Percentiles rank a stretch among this genome's conserved stretches.
Conservation (phyloP, 2,329 filamentous ascomycete species). For the Paraphoma chrysanthemicola region DNA sequence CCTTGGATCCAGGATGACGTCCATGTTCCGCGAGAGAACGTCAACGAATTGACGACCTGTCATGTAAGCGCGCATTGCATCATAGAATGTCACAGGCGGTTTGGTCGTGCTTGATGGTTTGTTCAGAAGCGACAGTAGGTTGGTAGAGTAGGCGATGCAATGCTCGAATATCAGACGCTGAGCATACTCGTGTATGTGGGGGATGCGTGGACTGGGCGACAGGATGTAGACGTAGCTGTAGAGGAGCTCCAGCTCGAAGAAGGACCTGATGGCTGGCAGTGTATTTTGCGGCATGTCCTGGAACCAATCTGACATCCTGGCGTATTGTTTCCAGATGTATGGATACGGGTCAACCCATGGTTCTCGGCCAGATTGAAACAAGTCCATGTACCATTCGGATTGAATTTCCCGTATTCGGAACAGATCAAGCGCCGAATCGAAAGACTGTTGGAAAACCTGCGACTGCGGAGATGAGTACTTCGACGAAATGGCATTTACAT, state of each 20-base stretch:
- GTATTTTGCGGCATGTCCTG: constrained; percentile 74
- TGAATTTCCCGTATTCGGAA: constrained; percentile 86
- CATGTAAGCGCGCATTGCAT: constrained; percentile 83
- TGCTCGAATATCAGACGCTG: constrained; percentile 86
- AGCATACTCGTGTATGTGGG: constrained; percentile 76
- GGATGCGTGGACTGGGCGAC: constrained; percentile 77
- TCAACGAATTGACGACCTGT: constrained; percentile 65
- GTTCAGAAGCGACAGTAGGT: constrained; percentile 70
- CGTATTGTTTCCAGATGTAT: constrained; percentile 78
- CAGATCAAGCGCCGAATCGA: constrained; percentile 76
- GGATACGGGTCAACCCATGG: constrained; percentile 72
- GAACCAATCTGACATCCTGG: constrained; percentile 81
- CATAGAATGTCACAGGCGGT: constrained; percentile 83
- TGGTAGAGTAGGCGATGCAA: constrained; percentile 79
- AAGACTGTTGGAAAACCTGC: constrained; percentile 62
- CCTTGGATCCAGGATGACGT: constrained; percentile 52
- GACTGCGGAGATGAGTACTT: constrained; percentile 56
- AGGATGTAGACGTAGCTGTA: constrained; percentile 93
- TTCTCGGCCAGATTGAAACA: constrained; percentile 79
- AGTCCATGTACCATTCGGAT: constrained; percentile 86
- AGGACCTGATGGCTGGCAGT: constrained; percentile 70
- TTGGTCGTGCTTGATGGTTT: constrained; percentile 61
- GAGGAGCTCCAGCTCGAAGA: constrained; percentile 86
- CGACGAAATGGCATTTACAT: constrained; percentile 43
- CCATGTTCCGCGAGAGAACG: constrained; percentile 61